These are phyloP conservation scores for Penicillium sp. DNA, from an alignment of 2,329 filamentous ascomycete genomes.

Conservation along the genomic window DNA sequence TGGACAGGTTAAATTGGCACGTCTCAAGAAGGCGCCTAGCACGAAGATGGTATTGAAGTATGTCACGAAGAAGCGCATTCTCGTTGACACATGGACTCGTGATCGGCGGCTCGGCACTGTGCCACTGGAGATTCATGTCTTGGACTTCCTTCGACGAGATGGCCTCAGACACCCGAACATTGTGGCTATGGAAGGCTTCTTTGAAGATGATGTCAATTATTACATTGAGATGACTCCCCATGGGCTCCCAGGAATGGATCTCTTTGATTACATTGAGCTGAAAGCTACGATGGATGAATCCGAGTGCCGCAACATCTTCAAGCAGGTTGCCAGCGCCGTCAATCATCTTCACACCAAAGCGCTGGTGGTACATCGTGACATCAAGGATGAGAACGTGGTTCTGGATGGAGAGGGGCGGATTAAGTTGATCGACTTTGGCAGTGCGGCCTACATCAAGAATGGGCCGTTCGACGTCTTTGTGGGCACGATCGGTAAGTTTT, in stretches of 20 bases:
- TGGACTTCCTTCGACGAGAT: constrained; percentile 83
- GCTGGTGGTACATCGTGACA: constrained; percentile 90
- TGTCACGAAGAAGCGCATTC: constrained; percentile 91
- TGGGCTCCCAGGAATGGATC: constrained; percentile 92
- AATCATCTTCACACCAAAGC: constrained; percentile 89
- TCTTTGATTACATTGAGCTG: constrained; percentile 98
- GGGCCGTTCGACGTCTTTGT: constrained; percentile 99
- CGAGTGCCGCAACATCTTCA: constrained; percentile 91
- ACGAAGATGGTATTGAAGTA: constrained; percentile 95
- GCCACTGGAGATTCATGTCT: constrained; percentile 91
- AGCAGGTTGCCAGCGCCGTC: constrained; percentile 83
- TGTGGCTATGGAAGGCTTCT: constrained; percentile 66
- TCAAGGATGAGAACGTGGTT: constrained; percentile 98
- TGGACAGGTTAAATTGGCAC: constrained; percentile 91
- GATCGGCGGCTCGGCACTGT: constrained; percentile 91
- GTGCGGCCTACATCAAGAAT: constrained; percentile 95
- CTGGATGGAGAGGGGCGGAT: constrained; percentile 92
- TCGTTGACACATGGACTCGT: constrained; percentile 97
- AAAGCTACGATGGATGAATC: constrained; percentile 93
- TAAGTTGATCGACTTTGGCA: constrained; percentile 97
- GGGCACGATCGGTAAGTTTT: constrained; percentile 81
- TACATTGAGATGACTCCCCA: constrained; percentile 98
- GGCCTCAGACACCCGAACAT: constrained; percentile 62
- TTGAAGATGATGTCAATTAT: constrained; percentile 70
- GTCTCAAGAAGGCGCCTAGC: constrained; percentile 69